Percentiles rank a stretch among this genome's conserved stretches.
These are phyloP conservation scores for Leccinum ochraceum DNA, from an alignment of 768 basidiomycete species.

Conservation along the genomic window DNA sequence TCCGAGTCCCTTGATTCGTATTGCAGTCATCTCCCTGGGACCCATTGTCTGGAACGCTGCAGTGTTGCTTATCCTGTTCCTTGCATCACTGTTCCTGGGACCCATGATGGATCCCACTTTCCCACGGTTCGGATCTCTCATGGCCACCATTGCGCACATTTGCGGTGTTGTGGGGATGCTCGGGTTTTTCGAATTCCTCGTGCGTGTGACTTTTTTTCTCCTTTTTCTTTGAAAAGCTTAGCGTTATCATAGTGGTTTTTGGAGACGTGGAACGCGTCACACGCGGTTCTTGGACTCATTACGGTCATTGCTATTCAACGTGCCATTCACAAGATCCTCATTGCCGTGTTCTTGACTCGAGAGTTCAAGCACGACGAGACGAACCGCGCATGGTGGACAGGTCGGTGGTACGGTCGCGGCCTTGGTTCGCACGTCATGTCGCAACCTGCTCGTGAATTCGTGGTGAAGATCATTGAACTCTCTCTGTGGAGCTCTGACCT, in stretches of 20 bases:
- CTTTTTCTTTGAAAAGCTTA: constrained; percentile 12
- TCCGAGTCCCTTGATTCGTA: constrained; percentile 86
- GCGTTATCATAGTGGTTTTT: constrained; percentile 78
- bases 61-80: constrained; percentile 81
- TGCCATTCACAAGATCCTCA: constrained; percentile 89
- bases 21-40: constrained; percentile 89
- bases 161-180: constrained; percentile 84
- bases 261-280: constrained; percentile 87
- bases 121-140: constrained; percentile 88
- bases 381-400: constrained; percentile 99
- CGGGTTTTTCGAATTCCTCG: constrained; percentile 95
- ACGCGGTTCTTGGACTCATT: constrained; percentile 92
- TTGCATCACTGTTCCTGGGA: constrained; percentile 89
- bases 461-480: constrained; percentile 97
- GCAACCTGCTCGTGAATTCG: constrained; percentile 96
- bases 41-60: constrained; percentile 97
- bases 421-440: constrained; percentile 90
- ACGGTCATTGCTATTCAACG: constrained; percentile 91
- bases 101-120: constrained; percentile 84
- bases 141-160: constrained; percentile 87
- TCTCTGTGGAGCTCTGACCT: constrained; percentile 96
- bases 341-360: constrained; percentile 90
- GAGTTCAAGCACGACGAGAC: constrained; percentile 99
- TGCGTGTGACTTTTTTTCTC: constrained; percentile 46
- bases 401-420: constrained; percentile 94